Base-by-base conservation (phyloP, 2,329 filamentous ascomycete genomes). In the Boeremia lycopersici region DNA sequence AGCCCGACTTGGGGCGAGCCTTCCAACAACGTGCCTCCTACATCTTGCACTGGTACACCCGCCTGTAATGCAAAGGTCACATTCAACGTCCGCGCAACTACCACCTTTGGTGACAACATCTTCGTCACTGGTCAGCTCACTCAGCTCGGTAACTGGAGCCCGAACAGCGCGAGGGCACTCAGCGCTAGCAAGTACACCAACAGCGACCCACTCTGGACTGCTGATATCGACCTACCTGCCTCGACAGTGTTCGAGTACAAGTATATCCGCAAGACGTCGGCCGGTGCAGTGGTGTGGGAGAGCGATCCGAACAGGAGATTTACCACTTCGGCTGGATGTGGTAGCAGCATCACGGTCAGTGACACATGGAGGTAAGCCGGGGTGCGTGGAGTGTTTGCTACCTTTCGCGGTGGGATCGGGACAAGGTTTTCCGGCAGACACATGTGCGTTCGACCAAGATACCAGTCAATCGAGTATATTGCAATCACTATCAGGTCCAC, bases 1-100 rank as follows among this genome's bases (percentile, higher is more conserved):
- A 39, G 46, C 28, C 62, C 58, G 13, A 54, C 51, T 13, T 65
- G 62, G 62, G 56, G 53, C 29, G 62, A 63, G 35, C 29, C 56
- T 2, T 47, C 78, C 3, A 79, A 78, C 53, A 76, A 77, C 0
- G 73, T 86, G 0, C 84, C 86, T 0, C 62, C 74, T 2, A 47
- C 62, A 12, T 34, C 48, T 12, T 69, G 67, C 56, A 59, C 48
- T 35, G 60, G 57, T 10, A 63, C 61, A 0, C 50, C 61, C 4
- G 50, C 60, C 75, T 58, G 62, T 44, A 61, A 59, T 35, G 52
- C 68, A 4, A 54, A 53, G 10, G 70, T 81, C n/a, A 72, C 73
- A 4, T 82, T 83, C 70, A 72, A 76, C 48, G 76, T 81, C n/a
- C 78, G 78, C 48, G 79, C 77, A 0, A 72, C 72, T 0, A 83